These are phyloP conservation scores for Yamadazyma conglobata DNA, from an alignment of 1,139 yeast species.

Conservation along the genomic window DNA sequence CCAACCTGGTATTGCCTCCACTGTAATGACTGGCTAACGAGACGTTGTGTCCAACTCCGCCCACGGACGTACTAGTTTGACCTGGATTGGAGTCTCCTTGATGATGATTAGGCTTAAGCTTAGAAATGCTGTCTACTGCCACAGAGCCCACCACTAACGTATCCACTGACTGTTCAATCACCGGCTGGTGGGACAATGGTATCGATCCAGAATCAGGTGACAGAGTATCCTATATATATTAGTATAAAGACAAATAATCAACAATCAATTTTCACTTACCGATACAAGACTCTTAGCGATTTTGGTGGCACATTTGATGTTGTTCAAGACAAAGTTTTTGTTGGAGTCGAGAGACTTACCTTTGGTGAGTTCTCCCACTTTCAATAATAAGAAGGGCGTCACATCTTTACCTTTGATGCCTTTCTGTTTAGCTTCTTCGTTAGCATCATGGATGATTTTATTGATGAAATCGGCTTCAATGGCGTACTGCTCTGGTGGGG, in stretches of 20 bases:
- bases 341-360: constrained; percentile 73
- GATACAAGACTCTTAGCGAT: constrained; percentile 59
- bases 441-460: constrained; percentile 56
- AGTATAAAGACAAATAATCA: constrained; percentile 4
- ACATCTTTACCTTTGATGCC: constrained; percentile 68
- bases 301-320: constrained; percentile 64
- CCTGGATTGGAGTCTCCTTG: constrained; percentile 77
- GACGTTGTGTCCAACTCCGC: constrained; percentile 85
- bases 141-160: constrained; percentile 67
- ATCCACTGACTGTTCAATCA: constrained; percentile 9
- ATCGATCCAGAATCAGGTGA: background rate
- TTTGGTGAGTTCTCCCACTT: constrained; percentile 61
- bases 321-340: constrained; percentile 72
- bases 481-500: constrained; percentile 69
- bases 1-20: constrained; percentile 35
- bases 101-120: constrained; percentile 25
- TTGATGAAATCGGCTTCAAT: constrained; percentile 53
- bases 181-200: too few species aligned
- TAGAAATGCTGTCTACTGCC: constrained; percentile 69
- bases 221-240: constrained; percentile 6
- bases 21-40: constrained; percentile 49
- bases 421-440: constrained; percentile 47
- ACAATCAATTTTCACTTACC: constrained; percentile 17
- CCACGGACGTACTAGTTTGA: constrained; percentile 50
- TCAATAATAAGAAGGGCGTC: constrained; percentile 72